A percentile compares a stretch with the other conserved stretches of the same genome.
Evolutionary conservation across 2,329 filamentous ascomycete species (phyloP).

Genomic region (Alternaria postmessia): DNA sequence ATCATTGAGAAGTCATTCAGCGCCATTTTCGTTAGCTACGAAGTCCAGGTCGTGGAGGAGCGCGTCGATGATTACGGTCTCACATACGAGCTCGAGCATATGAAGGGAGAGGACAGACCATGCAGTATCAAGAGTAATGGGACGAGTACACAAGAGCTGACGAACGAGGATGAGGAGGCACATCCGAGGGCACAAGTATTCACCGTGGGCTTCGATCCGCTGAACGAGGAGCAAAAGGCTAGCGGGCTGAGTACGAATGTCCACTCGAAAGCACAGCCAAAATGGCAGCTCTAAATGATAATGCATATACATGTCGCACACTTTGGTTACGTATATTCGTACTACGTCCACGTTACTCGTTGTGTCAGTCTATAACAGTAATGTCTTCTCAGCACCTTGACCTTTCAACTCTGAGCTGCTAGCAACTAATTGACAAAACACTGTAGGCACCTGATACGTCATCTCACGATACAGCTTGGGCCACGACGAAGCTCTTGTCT

Average conservation of each 20-base stretch:
- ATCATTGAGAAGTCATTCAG: constrained; percentile 35
- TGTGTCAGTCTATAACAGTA: background rate
- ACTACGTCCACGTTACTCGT: background rate
- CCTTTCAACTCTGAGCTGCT: background rate
- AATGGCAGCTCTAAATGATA: constrained; percentile 32
- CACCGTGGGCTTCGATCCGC: constrained; percentile 36
- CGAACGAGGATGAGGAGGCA: constrained; percentile 18
- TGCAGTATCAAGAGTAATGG: constrained; percentile 37
- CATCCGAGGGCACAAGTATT: constrained; percentile 28
- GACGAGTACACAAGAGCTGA: constrained; percentile 33
- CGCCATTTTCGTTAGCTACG: constrained; percentile 45
- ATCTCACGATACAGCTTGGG: background rate
- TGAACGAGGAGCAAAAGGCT: constrained; percentile 21
- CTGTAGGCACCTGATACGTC: background rate
- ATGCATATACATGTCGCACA: constrained; percentile 1
- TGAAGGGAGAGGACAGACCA: constrained; percentile 12
- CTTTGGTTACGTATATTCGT: background rate
- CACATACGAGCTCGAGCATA: constrained; percentile 40
- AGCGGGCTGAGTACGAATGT: constrained; percentile 33
- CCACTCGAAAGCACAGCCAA: constrained; percentile 28
- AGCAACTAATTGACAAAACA: background rate
- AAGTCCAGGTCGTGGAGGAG: constrained; percentile 45
- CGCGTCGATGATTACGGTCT: constrained; percentile 32
- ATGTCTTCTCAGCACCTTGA: background rate
- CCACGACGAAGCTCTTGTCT: background rate